A percentile compares a stretch with the other conserved stretches of the same genome.
Conservation (phyloP, 371 early-diverging fungal genomes). For the Umbelopsis sp. region DNA sequence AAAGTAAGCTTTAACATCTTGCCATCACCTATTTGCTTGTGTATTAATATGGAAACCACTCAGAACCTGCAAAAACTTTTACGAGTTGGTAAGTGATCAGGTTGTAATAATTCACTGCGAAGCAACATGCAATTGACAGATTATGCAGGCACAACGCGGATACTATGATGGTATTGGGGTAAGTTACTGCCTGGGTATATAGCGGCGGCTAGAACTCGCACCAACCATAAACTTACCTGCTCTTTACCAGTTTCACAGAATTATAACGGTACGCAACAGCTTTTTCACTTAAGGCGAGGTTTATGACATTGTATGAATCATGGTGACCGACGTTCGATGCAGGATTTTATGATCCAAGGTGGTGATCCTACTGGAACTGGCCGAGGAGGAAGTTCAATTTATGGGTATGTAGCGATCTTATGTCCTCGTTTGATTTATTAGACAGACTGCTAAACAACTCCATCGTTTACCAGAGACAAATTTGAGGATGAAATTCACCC, state of each 20-base stretch:
- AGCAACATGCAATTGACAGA: not conserved
- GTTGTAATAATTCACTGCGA: not conserved
- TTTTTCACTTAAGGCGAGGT: not conserved
- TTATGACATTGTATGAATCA: not conserved
- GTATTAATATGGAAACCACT: not conserved
- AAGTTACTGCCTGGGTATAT: constrained; percentile 29
- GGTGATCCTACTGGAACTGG: constrained; percentile 69
- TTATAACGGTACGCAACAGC: constrained; percentile 59
- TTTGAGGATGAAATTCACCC: constrained; percentile 82
- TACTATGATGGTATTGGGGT: constrained; percentile 73
- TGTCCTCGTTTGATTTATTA: not conserved
- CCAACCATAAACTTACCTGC: not conserved
- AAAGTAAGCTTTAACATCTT: constrained; percentile 34
- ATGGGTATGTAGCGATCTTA: constrained; percentile 51
- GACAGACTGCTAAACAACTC: not conserved
- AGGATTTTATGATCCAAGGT: constrained; percentile 84
- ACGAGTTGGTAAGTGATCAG: constrained; percentile 58
- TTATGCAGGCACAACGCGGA: constrained; percentile 59
- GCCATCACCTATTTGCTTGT: not conserved
- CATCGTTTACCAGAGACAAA: constrained; percentile 44
- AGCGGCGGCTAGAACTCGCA: no score
- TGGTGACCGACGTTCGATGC: not conserved
- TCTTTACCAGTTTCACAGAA: constrained; percentile 71
- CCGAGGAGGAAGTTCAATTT: constrained; percentile 70
- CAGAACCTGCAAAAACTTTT: constrained; percentile 79